Base-by-base conservation (phyloP, 495 filamentous ascomycete genomes). In the Extremus antarcticus region DNA sequence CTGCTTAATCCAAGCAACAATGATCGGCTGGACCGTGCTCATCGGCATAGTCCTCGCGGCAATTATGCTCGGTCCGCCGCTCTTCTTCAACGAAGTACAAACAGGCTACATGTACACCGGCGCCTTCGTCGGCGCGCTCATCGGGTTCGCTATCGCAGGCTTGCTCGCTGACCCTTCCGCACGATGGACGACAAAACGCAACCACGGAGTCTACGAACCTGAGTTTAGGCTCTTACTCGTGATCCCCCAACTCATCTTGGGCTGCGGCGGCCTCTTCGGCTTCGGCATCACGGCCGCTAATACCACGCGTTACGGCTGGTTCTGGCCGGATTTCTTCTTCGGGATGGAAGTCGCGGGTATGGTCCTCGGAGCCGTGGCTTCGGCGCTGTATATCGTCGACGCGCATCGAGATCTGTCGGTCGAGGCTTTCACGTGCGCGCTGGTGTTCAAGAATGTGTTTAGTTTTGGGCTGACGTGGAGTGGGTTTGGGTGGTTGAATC, bases 1-100 rank as follows among this genome's bases (percentile, higher is more conserved):
- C 10, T 90, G 85, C 65, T 73, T 96, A 1, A 94, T 88, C 43
- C 90, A 96, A 76, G 90, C 90, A 13, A 79, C 87, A 1, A 75
- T 95, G 55, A 94, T 96, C 58, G 90, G 90, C 56, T 96, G 90
- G 90, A 90, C 88, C 2, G 90, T 95, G 8, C 84, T 96, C 64
- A 92, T 96, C 50, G 90, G 90, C 47, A 86, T 95, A 23, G 80
- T 92, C 51, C 70, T 95, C 22, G 89, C 87, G 9, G 82, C 81
- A 50, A 83, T 95, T 53, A 91, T 94, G 70, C 73, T 90, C 22
- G 78, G 81, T 9, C 80, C 85, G 2, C 90, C 90, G 0, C 74
- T 90, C 23, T 90, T 78, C 75, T 95, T 91, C 72, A 71, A 76
- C 57, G 87, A 94, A 67, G 85, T 86, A 23, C 66, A 90, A 54